Evolutionary conservation across 352 stramenopile genomes (phyloP).

Genomic region (Phytophthora macrochlamydospora): DNA sequence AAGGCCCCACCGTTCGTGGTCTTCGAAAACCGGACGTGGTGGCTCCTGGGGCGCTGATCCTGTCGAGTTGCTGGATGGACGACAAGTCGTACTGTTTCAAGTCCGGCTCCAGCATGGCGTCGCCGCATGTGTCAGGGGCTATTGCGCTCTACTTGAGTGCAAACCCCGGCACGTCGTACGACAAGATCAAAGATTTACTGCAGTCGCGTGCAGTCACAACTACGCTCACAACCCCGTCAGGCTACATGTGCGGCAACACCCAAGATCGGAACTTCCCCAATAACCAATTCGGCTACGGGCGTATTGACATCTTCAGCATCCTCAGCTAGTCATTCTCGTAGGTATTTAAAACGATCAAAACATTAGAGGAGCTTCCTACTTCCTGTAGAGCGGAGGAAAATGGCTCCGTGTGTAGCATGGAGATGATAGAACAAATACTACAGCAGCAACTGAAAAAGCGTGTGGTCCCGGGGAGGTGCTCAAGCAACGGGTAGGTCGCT

Average conservation of each 20-base stretch:
- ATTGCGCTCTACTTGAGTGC: conserved; percentile 60
- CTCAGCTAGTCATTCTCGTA: conserved; percentile 20
- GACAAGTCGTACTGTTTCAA: conserved; percentile 59
- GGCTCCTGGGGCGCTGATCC: conserved; percentile 51
- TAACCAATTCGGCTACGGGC: conserved; percentile 63
- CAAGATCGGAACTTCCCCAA: conserved; percentile 55
- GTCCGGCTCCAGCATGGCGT: conserved; percentile 70
- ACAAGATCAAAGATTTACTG: conserved; percentile 47
- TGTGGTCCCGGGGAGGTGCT: conserved; percentile 35
- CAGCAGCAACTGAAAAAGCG: conserved; percentile 28
- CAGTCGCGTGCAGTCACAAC: conserved; percentile 33
- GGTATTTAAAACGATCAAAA: background rate
- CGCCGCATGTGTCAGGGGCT: conserved; percentile 61
- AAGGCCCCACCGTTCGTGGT: conserved; percentile 49
- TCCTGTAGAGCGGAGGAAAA: conserved; percentile 6
- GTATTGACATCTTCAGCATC: conserved; percentile 43
- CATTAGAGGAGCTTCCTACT: background rate
- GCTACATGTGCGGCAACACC: conserved; percentile 43
- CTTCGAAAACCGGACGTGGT: conserved; percentile 59
- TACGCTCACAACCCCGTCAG: conserved; percentile 33
- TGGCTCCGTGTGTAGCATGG: conserved; percentile 11
- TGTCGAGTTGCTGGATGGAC: conserved; percentile 53
- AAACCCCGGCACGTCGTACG: conserved; percentile 41
- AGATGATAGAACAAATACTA: conserved; percentile 29
- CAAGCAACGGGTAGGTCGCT: conserved; percentile 46